Percentiles rank a stretch among this genome's conserved stretches.
phyloP scores from a whole-genome alignment of 2,329 filamentous ascomycete species.

The Sarocladium oryzae region DNA sequence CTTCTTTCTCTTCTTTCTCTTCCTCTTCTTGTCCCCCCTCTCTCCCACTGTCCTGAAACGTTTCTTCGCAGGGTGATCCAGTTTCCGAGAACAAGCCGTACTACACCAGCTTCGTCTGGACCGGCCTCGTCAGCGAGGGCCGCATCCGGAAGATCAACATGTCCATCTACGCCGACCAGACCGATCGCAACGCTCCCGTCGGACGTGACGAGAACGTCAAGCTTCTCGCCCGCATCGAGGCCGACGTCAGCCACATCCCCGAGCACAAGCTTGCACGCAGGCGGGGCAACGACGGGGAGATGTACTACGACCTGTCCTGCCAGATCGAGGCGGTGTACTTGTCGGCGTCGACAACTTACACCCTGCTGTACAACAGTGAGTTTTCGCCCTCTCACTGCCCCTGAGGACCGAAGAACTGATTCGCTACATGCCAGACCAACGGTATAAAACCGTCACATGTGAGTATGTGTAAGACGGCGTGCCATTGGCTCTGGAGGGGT shows the following conservation, averaged over 20 bases:
- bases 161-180: slow-evolving; percentile 24
- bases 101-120: slow-evolving; percentile 20
- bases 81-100: slow-evolving; percentile 32
- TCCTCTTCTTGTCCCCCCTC: background rate
- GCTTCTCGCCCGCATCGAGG: slow-evolving; percentile 30
- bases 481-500: too few species aligned
- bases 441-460: slow-evolving; percentile 35
- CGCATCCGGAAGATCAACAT: slow-evolving; percentile 27
- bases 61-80: slow-evolving; percentile 23
- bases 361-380: slow-evolving; percentile 35
- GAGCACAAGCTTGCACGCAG: slow-evolving; percentile 26
- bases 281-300: slow-evolving; percentile 28
- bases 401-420: background rate
- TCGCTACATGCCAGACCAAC: slow-evolving; percentile 23
- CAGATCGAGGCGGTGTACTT: slow-evolving; percentile 35
- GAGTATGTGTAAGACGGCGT: slow-evolving; percentile 34
- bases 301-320: slow-evolving; percentile 33
- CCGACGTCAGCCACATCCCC: slow-evolving; percentile 34
- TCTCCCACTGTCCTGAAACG: slow-evolving; percentile 2
- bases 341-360: slow-evolving; percentile 36
- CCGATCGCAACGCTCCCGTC: slow-evolving; percentile 23
- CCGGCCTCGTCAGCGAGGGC: slow-evolving; percentile 24
- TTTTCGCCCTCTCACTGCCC: background rate
- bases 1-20: background rate
- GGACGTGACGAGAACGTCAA: slow-evolving; percentile 29